Percentiles rank a stretch among this genome's conserved stretches.
These are phyloP conservation scores for Balamuthia mandrillaris DNA, from an alignment of 208 protist species.

Conservation along the genomic window DNA sequence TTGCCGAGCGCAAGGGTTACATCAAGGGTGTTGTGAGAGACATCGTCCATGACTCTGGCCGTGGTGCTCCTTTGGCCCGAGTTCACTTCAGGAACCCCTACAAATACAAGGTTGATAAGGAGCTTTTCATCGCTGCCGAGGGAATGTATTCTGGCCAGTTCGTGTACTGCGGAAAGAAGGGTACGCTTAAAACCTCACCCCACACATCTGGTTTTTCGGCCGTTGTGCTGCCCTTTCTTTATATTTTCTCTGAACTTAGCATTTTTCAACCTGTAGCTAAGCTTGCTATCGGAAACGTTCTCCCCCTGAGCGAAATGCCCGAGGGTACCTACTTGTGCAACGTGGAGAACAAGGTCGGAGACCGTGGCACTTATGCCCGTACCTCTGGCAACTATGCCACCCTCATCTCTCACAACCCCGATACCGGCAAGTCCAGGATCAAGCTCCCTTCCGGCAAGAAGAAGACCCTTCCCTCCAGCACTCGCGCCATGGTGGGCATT, in stretches of 20 bases:
- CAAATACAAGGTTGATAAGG: slow-evolving; percentile 84
- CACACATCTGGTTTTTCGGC: neutral
- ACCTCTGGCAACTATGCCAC: slow-evolving; percentile 94
- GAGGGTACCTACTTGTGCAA: slow-evolving; percentile 99
- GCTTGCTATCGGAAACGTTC: slow-evolving; percentile 94
- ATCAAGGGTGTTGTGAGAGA: slow-evolving; percentile 81
- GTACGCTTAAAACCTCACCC: slow-evolving; percentile 18
- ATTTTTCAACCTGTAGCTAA: slow-evolving; percentile 45
- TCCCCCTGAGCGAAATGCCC: slow-evolving; percentile 92
- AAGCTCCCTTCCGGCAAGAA: slow-evolving; percentile 96
- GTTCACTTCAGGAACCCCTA: slow-evolving; percentile 96
- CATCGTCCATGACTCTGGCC: slow-evolving; percentile 98
- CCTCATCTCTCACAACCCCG: slow-evolving; percentile 93
- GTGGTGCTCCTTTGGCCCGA: slow-evolving; percentile 96
- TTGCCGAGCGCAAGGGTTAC: slow-evolving; percentile 93
- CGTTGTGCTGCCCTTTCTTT: neutral
- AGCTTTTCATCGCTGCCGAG: slow-evolving; percentile 95
- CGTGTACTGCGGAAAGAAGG: slow-evolving; percentile 96
- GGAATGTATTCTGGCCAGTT: slow-evolving; percentile 99
- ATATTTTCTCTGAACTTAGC: neutral
- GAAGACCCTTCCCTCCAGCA: slow-evolving; percentile 88
- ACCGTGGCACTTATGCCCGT: slow-evolving; percentile 90
- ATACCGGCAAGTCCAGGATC: slow-evolving; percentile 93
- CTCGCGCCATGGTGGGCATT: slow-evolving; percentile 96
- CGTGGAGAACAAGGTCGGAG: slow-evolving; percentile 93